Evolutionary conservation across 768 basidiomycete species (phyloP).

Genomic region (Boletus coccyginus): DNA sequence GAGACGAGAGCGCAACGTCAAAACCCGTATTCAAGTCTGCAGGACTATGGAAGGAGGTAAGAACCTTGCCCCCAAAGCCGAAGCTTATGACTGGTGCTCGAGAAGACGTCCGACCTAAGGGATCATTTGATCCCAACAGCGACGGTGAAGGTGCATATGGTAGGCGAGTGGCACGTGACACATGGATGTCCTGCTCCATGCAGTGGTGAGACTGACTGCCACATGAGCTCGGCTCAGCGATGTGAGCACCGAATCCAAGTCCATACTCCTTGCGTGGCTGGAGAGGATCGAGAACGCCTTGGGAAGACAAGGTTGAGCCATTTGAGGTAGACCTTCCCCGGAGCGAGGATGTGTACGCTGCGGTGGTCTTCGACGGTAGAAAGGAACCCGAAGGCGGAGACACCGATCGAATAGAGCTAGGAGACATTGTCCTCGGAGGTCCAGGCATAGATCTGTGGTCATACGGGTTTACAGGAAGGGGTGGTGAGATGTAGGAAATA

Average conservation of each 20-base stretch:
- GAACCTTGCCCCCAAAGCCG: conserved; percentile 89
- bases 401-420: conserved; percentile 20
- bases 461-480: conserved; percentile 12
- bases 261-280: conserved; percentile 30
- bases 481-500: conserved; percentile 7
- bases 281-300: conserved; percentile 13
- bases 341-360: conserved; percentile 12
- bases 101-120: conserved; percentile 67
- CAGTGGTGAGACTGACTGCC: conserved; percentile 15
- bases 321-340: conserved; percentile 46
- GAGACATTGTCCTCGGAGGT: conserved; percentile 33
- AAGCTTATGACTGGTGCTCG: conserved; percentile 82
- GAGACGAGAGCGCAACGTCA: conserved; percentile 71
- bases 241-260: conserved; percentile 18
- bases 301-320: conserved; percentile 40
- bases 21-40: conserved; percentile 67
- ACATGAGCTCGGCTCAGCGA: conserved; percentile 18
- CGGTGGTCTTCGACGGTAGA: conserved; percentile 28
- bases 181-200: conserved; percentile 26
- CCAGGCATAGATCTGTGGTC: conserved; percentile 19
- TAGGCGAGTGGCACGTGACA: conserved; percentile 39
- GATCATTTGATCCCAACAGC: conserved; percentile 77
- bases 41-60: conserved; percentile 83
- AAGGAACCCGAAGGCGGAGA: conserved; percentile 37
- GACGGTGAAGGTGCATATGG: conserved; percentile 86